A percentile compares a stretch with the other conserved stretches of the same genome.
Evolutionary conservation across 768 basidiomycete species (phyloP).

Genomic region (Naematelia encephala): DNA sequence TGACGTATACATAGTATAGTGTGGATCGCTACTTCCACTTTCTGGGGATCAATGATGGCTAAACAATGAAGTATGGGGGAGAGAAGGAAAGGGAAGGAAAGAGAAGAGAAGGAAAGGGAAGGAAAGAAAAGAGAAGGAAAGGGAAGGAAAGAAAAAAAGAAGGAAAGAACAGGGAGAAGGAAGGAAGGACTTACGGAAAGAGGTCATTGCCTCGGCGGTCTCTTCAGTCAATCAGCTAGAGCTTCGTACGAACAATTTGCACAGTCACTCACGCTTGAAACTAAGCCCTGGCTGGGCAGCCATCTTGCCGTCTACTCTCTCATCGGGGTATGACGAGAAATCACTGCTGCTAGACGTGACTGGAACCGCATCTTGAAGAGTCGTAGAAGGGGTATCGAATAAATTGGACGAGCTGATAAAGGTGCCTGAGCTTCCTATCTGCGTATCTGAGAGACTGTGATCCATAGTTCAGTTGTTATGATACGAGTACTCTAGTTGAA

Average conservation of each 20-base stretch:
- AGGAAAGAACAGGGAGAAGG: background rate
- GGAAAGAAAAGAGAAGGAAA: too few relatives aligned
- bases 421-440: background rate
- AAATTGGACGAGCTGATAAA: background rate
- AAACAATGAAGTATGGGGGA: background rate
- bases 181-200: slow-evolving; percentile 30
- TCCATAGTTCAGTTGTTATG: background rate
- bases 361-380: background rate
- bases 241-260: background rate
- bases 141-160: background rate
- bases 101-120: too few relatives aligned
- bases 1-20: slow-evolving; percentile 85
- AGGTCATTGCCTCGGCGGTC: slow-evolving; percentile 38
- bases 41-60: background rate
- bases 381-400: background rate
- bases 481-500: too few relatives aligned
- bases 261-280: slow-evolving; percentile 7
- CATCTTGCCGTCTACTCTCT: background rate
- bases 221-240: slow-evolving; percentile 18
- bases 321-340: too few relatives aligned
- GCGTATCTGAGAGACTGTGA: background rate
- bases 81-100: too few relatives aligned
- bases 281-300: slow-evolving; percentile 6
- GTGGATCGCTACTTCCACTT: slow-evolving; percentile 95
- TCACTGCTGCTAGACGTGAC: too few relatives aligned